Conservation (phyloP, 1,139 yeast species). For the Diutina siamensis region DNA sequence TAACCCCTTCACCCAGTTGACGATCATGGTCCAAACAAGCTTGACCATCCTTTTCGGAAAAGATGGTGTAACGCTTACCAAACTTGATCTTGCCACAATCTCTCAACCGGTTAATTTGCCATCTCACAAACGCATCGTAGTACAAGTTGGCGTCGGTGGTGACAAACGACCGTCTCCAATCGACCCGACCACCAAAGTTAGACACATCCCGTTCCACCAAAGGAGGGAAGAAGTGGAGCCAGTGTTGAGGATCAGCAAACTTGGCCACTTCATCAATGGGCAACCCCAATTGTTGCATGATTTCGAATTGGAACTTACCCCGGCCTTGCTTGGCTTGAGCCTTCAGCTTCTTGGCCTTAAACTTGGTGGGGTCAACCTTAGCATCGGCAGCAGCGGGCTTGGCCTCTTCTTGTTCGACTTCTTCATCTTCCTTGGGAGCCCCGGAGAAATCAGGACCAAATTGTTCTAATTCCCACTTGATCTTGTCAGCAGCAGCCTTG, state of each 20-base stretch:
- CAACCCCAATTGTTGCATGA: slow-evolving; percentile 89
- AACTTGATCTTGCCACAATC: slow-evolving; percentile 86
- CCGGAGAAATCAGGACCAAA: slow-evolving; percentile 77
- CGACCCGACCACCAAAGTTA: slow-evolving; percentile 84
- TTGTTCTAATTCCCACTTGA: slow-evolving; percentile 81
- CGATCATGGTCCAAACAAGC: slow-evolving; percentile 99
- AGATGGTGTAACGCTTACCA: slow-evolving; percentile 96
- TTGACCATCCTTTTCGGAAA: slow-evolving; percentile 96
- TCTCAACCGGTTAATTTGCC: slow-evolving; percentile 91
- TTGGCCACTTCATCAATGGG: slow-evolving; percentile 69
- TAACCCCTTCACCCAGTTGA: slow-evolving; percentile 92
- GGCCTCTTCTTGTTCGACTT: slow-evolving; percentile 27
- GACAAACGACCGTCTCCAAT: slow-evolving; percentile 95
- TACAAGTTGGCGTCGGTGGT: slow-evolving; percentile 94
- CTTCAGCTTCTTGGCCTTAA: slow-evolving; percentile 83
- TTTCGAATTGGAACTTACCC: slow-evolving; percentile 90
- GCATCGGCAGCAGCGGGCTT: slow-evolving; percentile 21
- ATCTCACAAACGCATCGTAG: slow-evolving; percentile 89
- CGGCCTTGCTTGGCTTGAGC: slow-evolving; percentile 90
- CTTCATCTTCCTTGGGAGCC: slow-evolving; percentile 46
- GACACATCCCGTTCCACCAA: slow-evolving; percentile 73
- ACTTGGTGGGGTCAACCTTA: slow-evolving; percentile 76
- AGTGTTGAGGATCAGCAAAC: slow-evolving; percentile 81
- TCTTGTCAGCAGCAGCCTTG: slow-evolving; percentile 91
- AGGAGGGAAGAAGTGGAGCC: slow-evolving; percentile 91